Conservation (phyloP, 192 early-diverging fungal genomes). For the Coemansia reversa region DNA sequence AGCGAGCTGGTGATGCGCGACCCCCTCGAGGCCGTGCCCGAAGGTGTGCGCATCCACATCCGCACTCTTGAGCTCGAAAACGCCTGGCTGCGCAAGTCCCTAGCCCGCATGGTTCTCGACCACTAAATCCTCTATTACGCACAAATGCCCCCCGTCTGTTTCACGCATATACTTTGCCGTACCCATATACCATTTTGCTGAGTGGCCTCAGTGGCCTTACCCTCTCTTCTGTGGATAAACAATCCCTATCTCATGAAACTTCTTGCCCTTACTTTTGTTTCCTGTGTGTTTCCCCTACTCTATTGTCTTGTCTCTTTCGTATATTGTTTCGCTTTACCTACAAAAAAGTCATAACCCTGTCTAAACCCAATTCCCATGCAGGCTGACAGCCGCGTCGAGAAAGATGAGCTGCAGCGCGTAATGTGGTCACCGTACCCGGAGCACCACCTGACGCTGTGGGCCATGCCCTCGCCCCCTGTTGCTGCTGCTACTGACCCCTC, state of each 20-base stretch:
- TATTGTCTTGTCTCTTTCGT: not conserved
- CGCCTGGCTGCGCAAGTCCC: conserved; percentile 36
- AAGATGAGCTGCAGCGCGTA: conserved; percentile 16
- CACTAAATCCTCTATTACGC: not conserved
- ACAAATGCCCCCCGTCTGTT: no score
- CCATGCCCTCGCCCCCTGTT: conserved; percentile 4
- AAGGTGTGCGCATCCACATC: conserved; percentile 24
- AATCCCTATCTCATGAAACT: not conserved
- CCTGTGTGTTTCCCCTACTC: conserved; percentile 1
- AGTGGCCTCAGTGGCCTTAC: not conserved
- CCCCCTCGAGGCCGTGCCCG: conserved; percentile 25
- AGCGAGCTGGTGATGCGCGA: conserved; percentile 24
- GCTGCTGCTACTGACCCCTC: not conserved
- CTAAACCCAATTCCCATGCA: not conserved
- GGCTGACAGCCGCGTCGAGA: conserved; percentile 20
- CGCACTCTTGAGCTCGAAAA: conserved; percentile 54
- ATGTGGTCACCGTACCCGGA: conserved; percentile 54
- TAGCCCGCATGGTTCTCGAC: conserved; percentile 8
- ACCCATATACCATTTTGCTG: not conserved
- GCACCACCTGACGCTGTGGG: conserved; percentile 50
- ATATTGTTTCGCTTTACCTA: not conserved
- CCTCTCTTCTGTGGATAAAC: not conserved
- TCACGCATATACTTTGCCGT: not conserved
- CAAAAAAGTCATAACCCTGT: not conserved
- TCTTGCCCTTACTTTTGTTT: not conserved